Percentiles rank a stretch among this genome's conserved stretches.
Conservation (phyloP, 176 grass and related monocot genomes). For the Puccinellia tenuiflora region DNA sequence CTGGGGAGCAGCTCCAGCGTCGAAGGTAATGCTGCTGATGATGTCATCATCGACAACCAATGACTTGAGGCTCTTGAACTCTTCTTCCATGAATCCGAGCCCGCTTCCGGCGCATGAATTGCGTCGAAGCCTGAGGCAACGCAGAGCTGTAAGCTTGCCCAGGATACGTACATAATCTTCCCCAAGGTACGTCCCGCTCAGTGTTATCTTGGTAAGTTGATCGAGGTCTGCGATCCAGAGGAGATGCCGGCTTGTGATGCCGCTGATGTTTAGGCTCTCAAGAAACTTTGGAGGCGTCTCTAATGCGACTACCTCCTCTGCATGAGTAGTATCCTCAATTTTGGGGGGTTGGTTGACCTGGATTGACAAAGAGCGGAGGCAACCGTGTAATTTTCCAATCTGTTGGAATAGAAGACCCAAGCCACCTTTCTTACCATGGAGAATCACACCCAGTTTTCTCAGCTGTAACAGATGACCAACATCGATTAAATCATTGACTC, state of each 20-base stretch:
- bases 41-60: too few species aligned
- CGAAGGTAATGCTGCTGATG: too few species aligned
- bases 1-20: too few species aligned
- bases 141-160: background rate
- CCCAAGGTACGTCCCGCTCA: background rate
- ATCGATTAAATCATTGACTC: background rate
- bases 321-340: background rate
- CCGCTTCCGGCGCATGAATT: too few species aligned
- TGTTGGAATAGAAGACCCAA: background rate
- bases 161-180: background rate
- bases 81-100: too few species aligned
- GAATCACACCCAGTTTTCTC: background rate
- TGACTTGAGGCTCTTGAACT: too few species aligned
- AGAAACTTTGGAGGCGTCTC: background rate
- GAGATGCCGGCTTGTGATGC: background rate
- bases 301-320: background rate
- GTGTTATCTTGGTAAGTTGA: background rate
- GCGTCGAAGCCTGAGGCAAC: too few species aligned
- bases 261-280: background rate
- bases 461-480: background rate
- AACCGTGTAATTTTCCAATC: background rate
- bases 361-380: background rate
- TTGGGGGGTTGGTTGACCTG: background rate
- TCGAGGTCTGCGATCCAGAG: background rate
- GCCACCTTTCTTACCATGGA: background rate